Evolutionary conservation across 305 asterid species (phyloP).

Genomic region (Striga hermonthica): DNA sequence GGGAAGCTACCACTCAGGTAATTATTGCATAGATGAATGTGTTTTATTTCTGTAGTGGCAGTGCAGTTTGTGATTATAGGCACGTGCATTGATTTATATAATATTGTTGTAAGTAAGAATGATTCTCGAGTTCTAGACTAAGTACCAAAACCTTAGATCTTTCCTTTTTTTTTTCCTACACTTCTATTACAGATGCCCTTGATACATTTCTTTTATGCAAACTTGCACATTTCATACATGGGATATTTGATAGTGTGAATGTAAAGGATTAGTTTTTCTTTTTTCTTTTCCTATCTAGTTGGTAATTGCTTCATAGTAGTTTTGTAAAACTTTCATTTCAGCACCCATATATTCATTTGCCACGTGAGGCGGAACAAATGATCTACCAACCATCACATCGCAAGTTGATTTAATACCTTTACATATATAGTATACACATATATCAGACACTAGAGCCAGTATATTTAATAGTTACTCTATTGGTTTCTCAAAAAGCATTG

Average conservation of each 20-base stretch:
- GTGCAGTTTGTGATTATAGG: background rate
- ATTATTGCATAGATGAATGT: conserved; percentile 14
- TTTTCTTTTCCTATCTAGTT: background rate
- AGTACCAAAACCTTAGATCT: background rate
- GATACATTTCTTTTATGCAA: background rate
- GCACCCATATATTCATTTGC: background rate
- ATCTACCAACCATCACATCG: conserved; percentile 13
- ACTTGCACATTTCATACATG: background rate
- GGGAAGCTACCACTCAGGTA: conserved; percentile 72
- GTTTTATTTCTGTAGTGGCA: conserved; percentile 15
- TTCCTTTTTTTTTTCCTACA: too few relatives aligned
- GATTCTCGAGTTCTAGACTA: background rate
- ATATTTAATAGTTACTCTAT: conserved; percentile 4
- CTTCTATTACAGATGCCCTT: background rate
- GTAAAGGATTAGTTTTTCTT: background rate
- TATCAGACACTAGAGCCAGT: conserved; percentile 11
- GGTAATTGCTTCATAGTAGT: background rate
- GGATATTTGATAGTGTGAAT: background rate
- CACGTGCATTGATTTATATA: background rate
- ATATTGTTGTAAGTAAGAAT: background rate
- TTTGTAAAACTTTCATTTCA: background rate
- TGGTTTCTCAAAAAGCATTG: background rate
- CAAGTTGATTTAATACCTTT: background rate
- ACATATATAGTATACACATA: background rate
- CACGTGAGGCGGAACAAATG: conserved; percentile 2